phyloP scores from a whole-genome alignment of 1,139 yeast species.

The Blastobotrys arbuscula region DNA sequence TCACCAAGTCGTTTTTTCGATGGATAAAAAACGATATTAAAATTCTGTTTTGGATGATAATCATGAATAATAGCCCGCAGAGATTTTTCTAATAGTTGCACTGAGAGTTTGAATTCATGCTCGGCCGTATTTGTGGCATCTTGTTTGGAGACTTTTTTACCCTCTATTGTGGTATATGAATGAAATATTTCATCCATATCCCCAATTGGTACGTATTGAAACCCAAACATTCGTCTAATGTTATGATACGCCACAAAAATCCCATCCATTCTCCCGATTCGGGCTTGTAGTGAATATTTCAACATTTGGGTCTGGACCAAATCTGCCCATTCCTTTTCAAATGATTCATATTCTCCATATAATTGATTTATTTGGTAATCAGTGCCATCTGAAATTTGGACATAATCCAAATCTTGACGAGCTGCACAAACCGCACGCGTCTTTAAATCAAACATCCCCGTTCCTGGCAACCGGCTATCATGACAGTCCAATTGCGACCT shows the following conservation, averaged over 20 bases:
- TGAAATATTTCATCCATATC: conserved; percentile 64
- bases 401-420: conserved; percentile 67
- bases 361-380: conserved; percentile 60
- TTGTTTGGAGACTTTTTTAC: conserved; percentile 5
- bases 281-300: conserved; percentile 84
- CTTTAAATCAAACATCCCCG: conserved; percentile 87
- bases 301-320: conserved; percentile 69
- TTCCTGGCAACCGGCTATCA: conserved; percentile 74
- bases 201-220: conserved; percentile 73
- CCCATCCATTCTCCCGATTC: conserved; percentile 97
- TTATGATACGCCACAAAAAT: conserved; percentile 90
- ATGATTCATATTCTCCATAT: conserved; percentile 67
- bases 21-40: conserved; percentile 25
- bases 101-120: conserved; percentile 60
- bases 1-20: conserved; percentile 22
- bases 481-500: conserved; percentile 89
- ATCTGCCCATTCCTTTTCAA: conserved; percentile 73
- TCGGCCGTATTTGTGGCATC: conserved; percentile 57
- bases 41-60: conserved; percentile 17
- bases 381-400: conserved; percentile 49
- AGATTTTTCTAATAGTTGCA: conserved; percentile 51
- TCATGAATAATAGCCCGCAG: conserved; percentile 39
- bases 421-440: conserved; percentile 88
- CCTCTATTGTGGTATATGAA: conserved; percentile 35
- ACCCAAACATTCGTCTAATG: conserved; percentile 74